phyloP scores from a whole-genome alignment of 23 red algal genomes.

The Gracilaria vermiculophylla region DNA sequence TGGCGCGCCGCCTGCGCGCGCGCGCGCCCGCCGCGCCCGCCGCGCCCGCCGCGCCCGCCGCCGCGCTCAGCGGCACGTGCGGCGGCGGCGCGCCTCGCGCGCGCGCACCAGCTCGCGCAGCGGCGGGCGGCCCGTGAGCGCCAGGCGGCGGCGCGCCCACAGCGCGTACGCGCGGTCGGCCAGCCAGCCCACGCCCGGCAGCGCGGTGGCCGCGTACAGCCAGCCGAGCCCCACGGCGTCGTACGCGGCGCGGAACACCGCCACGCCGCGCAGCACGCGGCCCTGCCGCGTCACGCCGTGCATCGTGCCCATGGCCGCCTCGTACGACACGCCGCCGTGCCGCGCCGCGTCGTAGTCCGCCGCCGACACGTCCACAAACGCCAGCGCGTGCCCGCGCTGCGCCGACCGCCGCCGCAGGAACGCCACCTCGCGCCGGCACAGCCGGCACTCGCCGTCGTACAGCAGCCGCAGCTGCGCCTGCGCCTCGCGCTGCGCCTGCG shows the following conservation, averaged over 20 bases:
- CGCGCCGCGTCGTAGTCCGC: slow-evolving; percentile 24
- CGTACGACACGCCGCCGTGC: slow-evolving; percentile 55
- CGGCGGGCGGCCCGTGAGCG: slow-evolving; percentile 51
- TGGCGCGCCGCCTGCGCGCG: neutral
- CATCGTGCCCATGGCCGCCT: slow-evolving; percentile 77
- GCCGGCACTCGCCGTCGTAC: slow-evolving; percentile 87
- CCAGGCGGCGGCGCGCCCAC: slow-evolving; percentile 74
- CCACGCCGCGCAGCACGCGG: slow-evolving; percentile 53
- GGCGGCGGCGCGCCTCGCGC: neutral
- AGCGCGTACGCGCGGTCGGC: slow-evolving; percentile 64
- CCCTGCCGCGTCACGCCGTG: slow-evolving; percentile 81
- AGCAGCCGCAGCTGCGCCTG: slow-evolving; percentile 39
- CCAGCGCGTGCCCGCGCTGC: slow-evolving; percentile 15
- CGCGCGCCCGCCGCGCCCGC: neutral
- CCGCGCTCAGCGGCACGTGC: neutral
- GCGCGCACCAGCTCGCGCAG: slow-evolving; percentile 31
- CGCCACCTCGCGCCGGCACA: slow-evolving; percentile 71
- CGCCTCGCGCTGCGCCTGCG: neutral
- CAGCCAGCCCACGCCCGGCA: slow-evolving; percentile 29
- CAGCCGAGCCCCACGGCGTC: slow-evolving; percentile 81
- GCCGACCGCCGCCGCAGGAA: slow-evolving; percentile 65
- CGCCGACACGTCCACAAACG: slow-evolving; percentile 84
- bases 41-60: neutral
- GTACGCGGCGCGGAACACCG: slow-evolving; percentile 79
- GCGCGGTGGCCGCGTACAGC: slow-evolving; percentile 66